Percentiles rank a stretch among this genome's conserved stretches.
These are phyloP conservation scores for Mucor mucedo DNA, from an alignment of 371 early-diverging fungal species.

Conservation along the genomic window DNA sequence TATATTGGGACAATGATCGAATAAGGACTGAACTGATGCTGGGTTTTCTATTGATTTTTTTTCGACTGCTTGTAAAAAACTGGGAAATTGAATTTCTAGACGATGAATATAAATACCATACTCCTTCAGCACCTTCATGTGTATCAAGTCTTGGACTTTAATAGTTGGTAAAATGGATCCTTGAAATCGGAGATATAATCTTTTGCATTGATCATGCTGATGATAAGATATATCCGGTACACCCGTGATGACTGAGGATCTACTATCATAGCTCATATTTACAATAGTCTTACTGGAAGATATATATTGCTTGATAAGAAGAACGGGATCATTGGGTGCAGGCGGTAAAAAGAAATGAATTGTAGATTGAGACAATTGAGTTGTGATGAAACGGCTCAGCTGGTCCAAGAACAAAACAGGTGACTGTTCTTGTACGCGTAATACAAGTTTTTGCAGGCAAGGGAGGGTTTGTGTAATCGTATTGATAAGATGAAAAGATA, in stretches of 20 bases:
- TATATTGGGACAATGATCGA: slow-evolving; percentile 2
- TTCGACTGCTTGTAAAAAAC: neutral
- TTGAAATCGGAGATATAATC: neutral
- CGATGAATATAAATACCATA: neutral
- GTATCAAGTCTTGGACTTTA: neutral
- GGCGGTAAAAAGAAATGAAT: neutral
- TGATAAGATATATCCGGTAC: slow-evolving; percentile 3
- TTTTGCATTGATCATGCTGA: neutral
- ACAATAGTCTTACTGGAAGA: neutral
- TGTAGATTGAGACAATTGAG: neutral
- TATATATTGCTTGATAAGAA: neutral
- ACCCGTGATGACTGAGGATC: slow-evolving; percentile 2
- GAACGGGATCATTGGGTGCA: neutral
- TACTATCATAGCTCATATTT: slow-evolving; percentile 1
- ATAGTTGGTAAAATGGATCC: neutral
- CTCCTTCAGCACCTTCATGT: neutral
- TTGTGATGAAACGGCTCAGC: slow-evolving; percentile 1
- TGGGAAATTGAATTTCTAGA: neutral
- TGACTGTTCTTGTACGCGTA: slow-evolving; percentile 10
- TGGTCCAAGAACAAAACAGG: neutral
- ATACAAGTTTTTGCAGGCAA: neutral
- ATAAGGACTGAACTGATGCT: neutral
- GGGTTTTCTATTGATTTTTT: neutral
- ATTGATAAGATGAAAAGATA: neutral
- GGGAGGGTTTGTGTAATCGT: neutral